phyloP scores from a whole-genome alignment of 106 monocot species.

The Dioscorea alata region DNA sequence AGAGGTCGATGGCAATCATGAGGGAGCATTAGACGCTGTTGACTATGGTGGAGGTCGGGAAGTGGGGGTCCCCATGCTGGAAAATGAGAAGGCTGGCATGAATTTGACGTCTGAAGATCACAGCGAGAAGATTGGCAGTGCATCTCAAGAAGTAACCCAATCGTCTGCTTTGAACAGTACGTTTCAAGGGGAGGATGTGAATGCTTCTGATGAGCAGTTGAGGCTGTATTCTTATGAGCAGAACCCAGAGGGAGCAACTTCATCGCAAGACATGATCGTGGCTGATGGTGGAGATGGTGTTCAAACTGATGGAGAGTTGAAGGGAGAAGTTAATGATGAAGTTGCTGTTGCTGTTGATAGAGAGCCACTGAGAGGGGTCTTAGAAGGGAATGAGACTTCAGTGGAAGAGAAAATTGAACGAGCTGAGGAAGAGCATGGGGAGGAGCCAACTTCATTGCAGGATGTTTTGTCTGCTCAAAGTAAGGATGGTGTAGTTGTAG shows the following conservation, averaged over 20 bases:
- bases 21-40: background rate
- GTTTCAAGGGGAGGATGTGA: background rate
- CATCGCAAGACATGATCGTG: background rate
- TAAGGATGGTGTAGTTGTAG: too few relatives aligned
- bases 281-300: slow-evolving; percentile 1
- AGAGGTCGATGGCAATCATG: slow-evolving; percentile 2
- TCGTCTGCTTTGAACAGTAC: slow-evolving; percentile 6
- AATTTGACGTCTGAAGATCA: background rate
- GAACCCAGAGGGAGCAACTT: slow-evolving; percentile 1
- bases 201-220: too few relatives aligned
- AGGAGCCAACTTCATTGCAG: too few relatives aligned
- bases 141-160: slow-evolving; percentile 10
- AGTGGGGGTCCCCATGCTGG: background rate
- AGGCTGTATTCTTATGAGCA: background rate
- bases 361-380: too few relatives aligned
- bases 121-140: background rate
- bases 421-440: too few relatives aligned
- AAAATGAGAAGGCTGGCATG: slow-evolving; percentile 2
- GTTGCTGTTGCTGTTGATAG: too few relatives aligned
- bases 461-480: too few relatives aligned
- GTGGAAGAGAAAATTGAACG: too few relatives aligned
- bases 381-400: too few relatives aligned
- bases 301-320: background rate
- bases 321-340: slow-evolving; percentile 1
- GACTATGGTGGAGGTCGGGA: background rate